Evolutionary conservation across 2,329 filamentous ascomycete genomes (phyloP).

Genomic region (Clonostachys solani): DNA sequence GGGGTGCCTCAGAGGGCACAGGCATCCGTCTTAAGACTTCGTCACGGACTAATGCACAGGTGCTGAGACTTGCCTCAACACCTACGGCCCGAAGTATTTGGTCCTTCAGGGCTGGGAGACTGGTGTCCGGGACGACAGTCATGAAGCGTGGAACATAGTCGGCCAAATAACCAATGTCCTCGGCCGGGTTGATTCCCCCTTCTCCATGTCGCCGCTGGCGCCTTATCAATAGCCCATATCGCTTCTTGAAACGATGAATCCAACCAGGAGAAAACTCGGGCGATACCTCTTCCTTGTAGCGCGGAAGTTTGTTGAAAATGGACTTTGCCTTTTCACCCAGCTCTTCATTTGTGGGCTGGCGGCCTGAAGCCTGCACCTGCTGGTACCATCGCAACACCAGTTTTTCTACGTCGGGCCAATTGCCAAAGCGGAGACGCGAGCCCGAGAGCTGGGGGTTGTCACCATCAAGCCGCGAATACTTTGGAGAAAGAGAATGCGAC

Average conservation of each 20-base stretch:
- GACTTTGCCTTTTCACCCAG: constrained; percentile 57
- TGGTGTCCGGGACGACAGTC: constrained; percentile 52
- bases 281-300: constrained; percentile 55
- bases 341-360: constrained; percentile 58
- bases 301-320: constrained; percentile 53
- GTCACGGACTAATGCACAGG: constrained; percentile 54
- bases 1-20: constrained; percentile 10
- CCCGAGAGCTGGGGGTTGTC: constrained; percentile 57
- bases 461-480: constrained; percentile 57
- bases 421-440: constrained; percentile 57
- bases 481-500: constrained; percentile 56
- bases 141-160: constrained; percentile 58
- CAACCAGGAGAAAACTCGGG: constrained; percentile 61
- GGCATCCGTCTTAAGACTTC: constrained; percentile 42
- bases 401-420: constrained; percentile 61
- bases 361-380: constrained; percentile 44
- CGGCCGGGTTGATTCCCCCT: constrained; percentile 39
- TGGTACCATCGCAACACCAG: constrained; percentile 52
- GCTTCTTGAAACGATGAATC: constrained; percentile 63
- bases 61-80: constrained; percentile 47
- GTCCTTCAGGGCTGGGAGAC: constrained; percentile 55
- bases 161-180: constrained; percentile 56
- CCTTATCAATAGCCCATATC: constrained; percentile 53
- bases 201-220: constrained; percentile 50
- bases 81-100: constrained; percentile 50